Conservation (phyloP, 1,139 yeast genomes). For the Lodderomyces margitis region DNA sequence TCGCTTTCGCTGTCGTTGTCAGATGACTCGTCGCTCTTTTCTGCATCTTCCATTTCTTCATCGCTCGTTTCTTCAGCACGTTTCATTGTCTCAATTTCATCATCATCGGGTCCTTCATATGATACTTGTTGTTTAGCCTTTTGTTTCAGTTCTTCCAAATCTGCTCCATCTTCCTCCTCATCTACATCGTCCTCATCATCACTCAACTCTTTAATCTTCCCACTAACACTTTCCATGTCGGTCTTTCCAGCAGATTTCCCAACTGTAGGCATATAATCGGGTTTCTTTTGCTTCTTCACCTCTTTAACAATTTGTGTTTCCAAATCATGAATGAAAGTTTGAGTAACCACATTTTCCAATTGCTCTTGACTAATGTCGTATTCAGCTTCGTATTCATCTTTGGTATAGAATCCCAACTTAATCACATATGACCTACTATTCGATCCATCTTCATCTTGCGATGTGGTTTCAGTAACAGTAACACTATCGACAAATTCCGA, state of each 20-base stretch:
- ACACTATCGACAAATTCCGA: slow-evolving; percentile 89
- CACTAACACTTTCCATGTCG: slow-evolving; percentile 36
- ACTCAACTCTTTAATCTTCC: slow-evolving; percentile 33
- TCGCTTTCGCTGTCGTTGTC: slow-evolving; percentile 22
- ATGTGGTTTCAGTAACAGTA: slow-evolving; percentile 84
- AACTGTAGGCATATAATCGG: slow-evolving; percentile 56
- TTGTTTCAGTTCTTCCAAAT: slow-evolving; percentile 58
- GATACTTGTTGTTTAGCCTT: slow-evolving; percentile 79
- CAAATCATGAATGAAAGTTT: slow-evolving; percentile 64
- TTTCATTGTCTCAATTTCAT: slow-evolving; percentile 83
- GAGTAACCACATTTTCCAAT: slow-evolving; percentile 66
- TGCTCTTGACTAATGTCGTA: slow-evolving; percentile 83
- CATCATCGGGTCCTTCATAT: slow-evolving; percentile 93
- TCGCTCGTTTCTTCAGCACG: slow-evolving; percentile 74
- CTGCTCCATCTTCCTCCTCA: slow-evolving; percentile 48
- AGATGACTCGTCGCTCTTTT: slow-evolving; percentile 36
- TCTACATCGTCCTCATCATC: slow-evolving; percentile 48
- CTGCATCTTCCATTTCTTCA: slow-evolving; percentile 50
- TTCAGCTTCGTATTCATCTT: slow-evolving; percentile 77
- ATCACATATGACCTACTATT: slow-evolving; percentile 75
- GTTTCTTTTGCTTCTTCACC: slow-evolving; percentile 73
- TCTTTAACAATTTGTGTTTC: slow-evolving; percentile 77
- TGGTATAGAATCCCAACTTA: slow-evolving; percentile 70
- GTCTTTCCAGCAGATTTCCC: slow-evolving; percentile 72
- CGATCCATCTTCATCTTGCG: slow-evolving; percentile 46